Conservation (phyloP, 2,329 filamentous ascomycete species). For the Aureobasidium sp. region DNA sequence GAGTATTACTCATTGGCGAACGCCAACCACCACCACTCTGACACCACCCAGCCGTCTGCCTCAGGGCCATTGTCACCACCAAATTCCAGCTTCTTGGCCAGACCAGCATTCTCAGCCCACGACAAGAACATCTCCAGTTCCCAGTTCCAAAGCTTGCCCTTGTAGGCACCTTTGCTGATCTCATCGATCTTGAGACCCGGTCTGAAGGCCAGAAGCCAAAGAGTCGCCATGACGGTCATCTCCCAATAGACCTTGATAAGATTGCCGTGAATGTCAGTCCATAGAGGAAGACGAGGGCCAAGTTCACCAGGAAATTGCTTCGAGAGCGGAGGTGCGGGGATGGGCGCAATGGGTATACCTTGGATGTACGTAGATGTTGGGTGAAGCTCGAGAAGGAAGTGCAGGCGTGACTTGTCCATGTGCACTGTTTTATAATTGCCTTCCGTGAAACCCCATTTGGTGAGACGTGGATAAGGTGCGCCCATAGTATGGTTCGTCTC, state of each 20-base stretch:
- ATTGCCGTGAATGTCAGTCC: conserved; percentile 60
- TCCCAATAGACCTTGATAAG: conserved; percentile 54
- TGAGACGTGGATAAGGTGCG: conserved; percentile 32
- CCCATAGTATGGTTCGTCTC: conserved; percentile 42
- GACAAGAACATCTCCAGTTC: conserved; percentile 50
- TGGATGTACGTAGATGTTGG: conserved; percentile 48
- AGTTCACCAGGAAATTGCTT: conserved; percentile 16
- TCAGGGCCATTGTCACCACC: conserved; percentile 19
- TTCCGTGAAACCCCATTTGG: conserved; percentile 60
- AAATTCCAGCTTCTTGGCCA: conserved; percentile 34
- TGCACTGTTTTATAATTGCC: conserved; percentile 63
- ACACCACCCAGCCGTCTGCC: not conserved
- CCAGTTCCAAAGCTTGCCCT: conserved; percentile 52
- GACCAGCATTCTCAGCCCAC: conserved; percentile 49
- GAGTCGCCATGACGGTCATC: conserved; percentile 52
- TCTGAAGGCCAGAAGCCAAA: conserved; percentile 54
- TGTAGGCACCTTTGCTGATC: conserved; percentile 42
- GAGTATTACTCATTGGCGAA: not conserved
- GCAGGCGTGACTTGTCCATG: conserved; percentile 56
- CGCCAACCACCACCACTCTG: conserved; percentile 8
- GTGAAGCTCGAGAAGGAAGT: conserved; percentile 52
- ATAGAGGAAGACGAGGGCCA: conserved; percentile 54
- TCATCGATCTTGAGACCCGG: conserved; percentile 38
- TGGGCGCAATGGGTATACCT: conserved; percentile 4
- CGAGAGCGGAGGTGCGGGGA: conserved; percentile 21